These are phyloP conservation scores for Aspergillus neotritici DNA, from an alignment of 2,329 filamentous ascomycete species.

Conservation along the genomic window DNA sequence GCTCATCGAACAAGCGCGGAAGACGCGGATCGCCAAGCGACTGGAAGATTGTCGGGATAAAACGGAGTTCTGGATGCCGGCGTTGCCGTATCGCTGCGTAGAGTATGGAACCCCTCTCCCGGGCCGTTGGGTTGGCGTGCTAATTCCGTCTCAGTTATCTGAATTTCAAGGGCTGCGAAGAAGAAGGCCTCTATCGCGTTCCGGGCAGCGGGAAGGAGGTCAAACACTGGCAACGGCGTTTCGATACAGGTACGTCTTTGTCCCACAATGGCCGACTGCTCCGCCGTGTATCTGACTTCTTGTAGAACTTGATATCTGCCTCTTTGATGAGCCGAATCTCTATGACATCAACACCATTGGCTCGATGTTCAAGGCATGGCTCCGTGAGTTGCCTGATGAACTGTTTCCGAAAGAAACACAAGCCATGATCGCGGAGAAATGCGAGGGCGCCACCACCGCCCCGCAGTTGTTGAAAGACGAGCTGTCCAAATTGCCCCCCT, in stretches of 20 bases:
- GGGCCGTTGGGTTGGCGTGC: slow-evolving; percentile 1
- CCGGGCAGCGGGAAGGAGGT: slow-evolving; percentile 86
- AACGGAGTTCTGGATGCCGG: slow-evolving; percentile 98
- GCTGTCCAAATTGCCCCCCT: slow-evolving; percentile 87
- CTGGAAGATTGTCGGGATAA: slow-evolving; percentile 86
- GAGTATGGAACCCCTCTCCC: slow-evolving; percentile 51
- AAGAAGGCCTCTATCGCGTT: slow-evolving; percentile 88
- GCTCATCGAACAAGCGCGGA: slow-evolving; percentile 80
- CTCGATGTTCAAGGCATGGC: slow-evolving; percentile 93
- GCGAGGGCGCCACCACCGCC: slow-evolving; percentile 69
- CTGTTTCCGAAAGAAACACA: slow-evolving; percentile 83
- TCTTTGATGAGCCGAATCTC: slow-evolving; percentile 79
- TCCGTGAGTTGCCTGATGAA: slow-evolving; percentile 89
- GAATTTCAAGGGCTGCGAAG: slow-evolving; percentile 89
- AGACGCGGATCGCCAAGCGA: slow-evolving; percentile 83
- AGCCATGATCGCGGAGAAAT: slow-evolving; percentile 72
- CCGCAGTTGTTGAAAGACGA: slow-evolving; percentile 85
- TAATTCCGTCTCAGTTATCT: slow-evolving; percentile 57
- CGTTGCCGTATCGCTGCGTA: slow-evolving; percentile 89
- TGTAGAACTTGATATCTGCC: slow-evolving; percentile 76
- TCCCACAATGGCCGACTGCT: not conserved
- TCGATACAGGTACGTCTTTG: slow-evolving; percentile 64
- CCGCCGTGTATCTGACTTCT: not conserved
- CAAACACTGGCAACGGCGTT: slow-evolving; percentile 86
- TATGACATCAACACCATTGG: slow-evolving; percentile 97